Conservation (phyloP, 345 rosid species). For the Noccaea bulbosa region DNA sequence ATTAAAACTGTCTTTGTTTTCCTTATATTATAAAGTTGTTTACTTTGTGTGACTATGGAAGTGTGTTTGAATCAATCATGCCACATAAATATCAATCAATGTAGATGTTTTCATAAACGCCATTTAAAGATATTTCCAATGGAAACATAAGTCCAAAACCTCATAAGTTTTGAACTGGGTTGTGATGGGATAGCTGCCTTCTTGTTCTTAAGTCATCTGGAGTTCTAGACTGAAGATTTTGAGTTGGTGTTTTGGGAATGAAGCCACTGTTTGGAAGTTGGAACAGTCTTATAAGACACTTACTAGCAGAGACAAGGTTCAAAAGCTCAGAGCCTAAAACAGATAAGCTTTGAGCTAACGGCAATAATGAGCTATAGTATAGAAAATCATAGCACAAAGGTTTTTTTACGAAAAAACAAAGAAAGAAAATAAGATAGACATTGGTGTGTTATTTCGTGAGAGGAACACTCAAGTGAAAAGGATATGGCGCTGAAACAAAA, state of each 20-base stretch:
- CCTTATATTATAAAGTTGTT: background rate
- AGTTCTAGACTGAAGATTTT: background rate
- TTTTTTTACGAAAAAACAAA: background rate
- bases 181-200: no score
- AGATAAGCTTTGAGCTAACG: background rate
- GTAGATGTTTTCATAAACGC: no score
- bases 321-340: background rate
- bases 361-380: background rate
- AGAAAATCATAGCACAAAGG: background rate
- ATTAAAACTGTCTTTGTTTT: background rate
- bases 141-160: background rate
- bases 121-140: background rate
- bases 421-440: background rate
- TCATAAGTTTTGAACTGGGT: no score
- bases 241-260: background rate
- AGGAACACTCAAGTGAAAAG: background rate
- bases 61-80: no score
- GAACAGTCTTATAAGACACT: background rate
- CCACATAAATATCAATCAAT: no score
- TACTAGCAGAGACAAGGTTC: background rate
- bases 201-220: background rate
- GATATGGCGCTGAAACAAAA: no score
- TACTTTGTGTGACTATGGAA: conserved; percentile 18
- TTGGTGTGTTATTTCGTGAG: background rate
- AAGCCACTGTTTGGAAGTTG: background rate